phyloP scores from a whole-genome alignment of 352 stramenopile genomes.

The Phytophthora multivora region DNA sequence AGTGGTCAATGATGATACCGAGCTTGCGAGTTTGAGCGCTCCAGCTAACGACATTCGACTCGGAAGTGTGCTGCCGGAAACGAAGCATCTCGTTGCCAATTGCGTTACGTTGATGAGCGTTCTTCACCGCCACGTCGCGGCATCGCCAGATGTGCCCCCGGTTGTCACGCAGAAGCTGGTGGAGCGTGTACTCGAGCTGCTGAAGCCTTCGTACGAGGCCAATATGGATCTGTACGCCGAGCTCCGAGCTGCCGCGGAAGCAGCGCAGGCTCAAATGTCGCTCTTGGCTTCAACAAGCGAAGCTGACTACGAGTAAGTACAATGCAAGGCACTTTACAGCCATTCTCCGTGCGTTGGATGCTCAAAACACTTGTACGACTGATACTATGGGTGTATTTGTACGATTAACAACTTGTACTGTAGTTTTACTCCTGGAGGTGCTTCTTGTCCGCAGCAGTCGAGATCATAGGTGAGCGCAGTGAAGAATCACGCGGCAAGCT shows the following conservation, averaged over 20 bases:
- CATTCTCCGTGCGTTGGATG: too few species aligned
- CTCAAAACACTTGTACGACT: background rate
- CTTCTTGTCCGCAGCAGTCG: constrained; percentile 43
- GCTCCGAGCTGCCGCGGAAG: constrained; percentile 39
- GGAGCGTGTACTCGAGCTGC: constrained; percentile 62
- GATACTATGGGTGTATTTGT: constrained; percentile 15
- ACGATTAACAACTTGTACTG: constrained; percentile 23
- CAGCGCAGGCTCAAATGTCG: constrained; percentile 38
- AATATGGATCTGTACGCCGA: constrained; percentile 78
- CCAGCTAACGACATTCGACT: constrained; percentile 4
- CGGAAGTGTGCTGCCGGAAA: constrained; percentile 37
- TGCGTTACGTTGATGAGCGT: constrained; percentile 67
- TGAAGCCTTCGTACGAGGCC: constrained; percentile 51
- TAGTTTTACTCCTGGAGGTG: constrained; percentile 34
- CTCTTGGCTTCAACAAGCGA: constrained; percentile 13
- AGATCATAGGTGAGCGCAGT: constrained; percentile 60
- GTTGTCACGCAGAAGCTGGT: constrained; percentile 67
- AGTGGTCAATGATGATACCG: constrained; percentile 24
- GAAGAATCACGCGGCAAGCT: constrained; percentile 51
- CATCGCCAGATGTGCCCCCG: constrained; percentile 38
- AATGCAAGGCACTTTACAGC: background rate
- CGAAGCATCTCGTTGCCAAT: constrained; percentile 53
- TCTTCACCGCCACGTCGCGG: constrained; percentile 32
- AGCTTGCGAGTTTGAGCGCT: constrained; percentile 3
- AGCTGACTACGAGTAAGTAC: constrained; percentile 12